These are phyloP conservation scores for Talaromyces amestolkiae DNA, from an alignment of 2,329 filamentous ascomycete species.

Conservation along the genomic window DNA sequence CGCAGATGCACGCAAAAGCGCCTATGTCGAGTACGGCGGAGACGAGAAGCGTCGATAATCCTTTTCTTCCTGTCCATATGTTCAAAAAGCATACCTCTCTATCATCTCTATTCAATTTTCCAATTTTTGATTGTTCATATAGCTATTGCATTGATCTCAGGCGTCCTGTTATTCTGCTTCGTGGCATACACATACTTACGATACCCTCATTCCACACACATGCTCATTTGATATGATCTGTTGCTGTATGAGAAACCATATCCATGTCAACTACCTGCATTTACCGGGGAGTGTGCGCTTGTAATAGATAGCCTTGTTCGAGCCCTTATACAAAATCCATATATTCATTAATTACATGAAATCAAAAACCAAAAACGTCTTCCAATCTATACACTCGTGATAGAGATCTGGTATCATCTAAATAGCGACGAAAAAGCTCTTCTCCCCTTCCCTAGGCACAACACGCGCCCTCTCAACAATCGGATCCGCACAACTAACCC, in stretches of 20 bases:
- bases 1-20: conserved; percentile 30
- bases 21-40: conserved; percentile 38
- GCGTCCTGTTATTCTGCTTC: background rate
- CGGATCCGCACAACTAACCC: conserved; percentile 47
- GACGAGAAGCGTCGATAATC: conserved; percentile 28
- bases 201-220: conserved; percentile 12
- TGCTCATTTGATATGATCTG: conserved; percentile 16
- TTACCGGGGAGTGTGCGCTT: background rate
- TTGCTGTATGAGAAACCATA: conserved; percentile 1
- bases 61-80: background rate
- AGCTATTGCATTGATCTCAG: conserved; percentile 8
- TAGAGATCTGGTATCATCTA: conserved; percentile 18
- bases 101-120: background rate
- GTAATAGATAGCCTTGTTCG: conserved; percentile 4
- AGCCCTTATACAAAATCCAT: background rate
- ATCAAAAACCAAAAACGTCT: background rate
- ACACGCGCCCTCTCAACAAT: conserved; percentile 53
- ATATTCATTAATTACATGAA: background rate
- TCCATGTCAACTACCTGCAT: background rate
- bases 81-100: background rate
- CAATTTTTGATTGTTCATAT: background rate
- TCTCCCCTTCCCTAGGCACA: conserved; percentile 50
- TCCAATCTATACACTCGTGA: background rate
- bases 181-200: background rate
- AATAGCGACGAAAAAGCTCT: conserved; percentile 50